These are phyloP conservation scores for Castanea crenata DNA, from an alignment of 306 rosid species.

Conservation along the genomic window DNA sequence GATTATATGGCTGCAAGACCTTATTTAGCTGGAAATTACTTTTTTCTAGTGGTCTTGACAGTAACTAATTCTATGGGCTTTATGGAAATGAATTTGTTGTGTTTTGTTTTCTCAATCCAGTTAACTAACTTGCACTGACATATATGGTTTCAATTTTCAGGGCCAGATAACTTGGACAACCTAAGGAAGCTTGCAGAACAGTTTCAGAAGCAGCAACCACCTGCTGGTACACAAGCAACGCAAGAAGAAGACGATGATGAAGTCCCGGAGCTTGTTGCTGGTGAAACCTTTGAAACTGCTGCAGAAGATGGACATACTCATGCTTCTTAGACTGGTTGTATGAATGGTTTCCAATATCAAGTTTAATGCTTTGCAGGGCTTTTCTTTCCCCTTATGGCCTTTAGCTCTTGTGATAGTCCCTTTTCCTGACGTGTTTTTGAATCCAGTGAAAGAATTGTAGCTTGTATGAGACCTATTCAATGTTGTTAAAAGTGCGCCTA, in stretches of 20 bases:
- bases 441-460: neutral
- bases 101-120: neutral
- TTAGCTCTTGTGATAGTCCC: neutral
- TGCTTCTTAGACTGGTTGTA: neutral
- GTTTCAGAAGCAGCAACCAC: neutral
- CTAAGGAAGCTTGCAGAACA: neutral
- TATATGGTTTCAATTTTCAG: neutral
- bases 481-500: no score
- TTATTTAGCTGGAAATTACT: neutral
- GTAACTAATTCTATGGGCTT: neutral
- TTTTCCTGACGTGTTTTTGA: neutral
- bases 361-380: neutral
- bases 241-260: conserved; percentile 1
- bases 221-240: neutral
- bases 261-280: conserved; percentile 4
- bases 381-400: neutral
- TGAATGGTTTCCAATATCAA: neutral
- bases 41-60: neutral
- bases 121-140: neutral
- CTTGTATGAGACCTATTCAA: neutral
- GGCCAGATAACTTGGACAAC: conserved; percentile 10
- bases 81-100: neutral
- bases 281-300: conserved; percentile 10
- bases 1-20: neutral
- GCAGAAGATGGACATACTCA: neutral